phyloP scores from a whole-genome alignment of 2,329 filamentous ascomycete species.

The Emydomyces testavorans region DNA sequence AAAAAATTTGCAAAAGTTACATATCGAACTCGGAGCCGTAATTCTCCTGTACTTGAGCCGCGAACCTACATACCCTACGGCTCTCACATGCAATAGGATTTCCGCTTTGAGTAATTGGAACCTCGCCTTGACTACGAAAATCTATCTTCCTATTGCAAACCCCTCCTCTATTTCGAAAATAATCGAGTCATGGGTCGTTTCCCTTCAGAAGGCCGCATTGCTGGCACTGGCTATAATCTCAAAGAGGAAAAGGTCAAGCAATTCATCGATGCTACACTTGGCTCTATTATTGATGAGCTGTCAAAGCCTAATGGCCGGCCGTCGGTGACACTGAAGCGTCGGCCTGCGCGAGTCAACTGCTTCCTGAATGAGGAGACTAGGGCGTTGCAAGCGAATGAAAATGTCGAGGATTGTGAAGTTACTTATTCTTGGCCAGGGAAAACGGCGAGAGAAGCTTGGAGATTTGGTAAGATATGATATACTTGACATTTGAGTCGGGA shows the following conservation, averaged over 20 bases:
- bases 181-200: neutral
- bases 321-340: slow-evolving; percentile 21
- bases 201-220: neutral
- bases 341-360: slow-evolving; percentile 18
- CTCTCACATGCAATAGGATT: too few relatives aligned
- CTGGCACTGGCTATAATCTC: neutral
- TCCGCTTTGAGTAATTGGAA: too few relatives aligned
- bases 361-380: slow-evolving; percentile 24
- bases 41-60: too few relatives aligned
- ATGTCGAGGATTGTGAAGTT: slow-evolving; percentile 14
- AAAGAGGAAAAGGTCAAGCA: slow-evolving; percentile 19
- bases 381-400: slow-evolving; percentile 20
- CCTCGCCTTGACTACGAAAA: too few relatives aligned
- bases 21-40: too few relatives aligned
- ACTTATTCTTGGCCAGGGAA: slow-evolving; percentile 46
- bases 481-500: too few relatives aligned
- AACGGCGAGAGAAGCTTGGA: slow-evolving; percentile 47
- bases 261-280: slow-evolving; percentile 25
- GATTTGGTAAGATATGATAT: slow-evolving; percentile 38
- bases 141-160: neutral
- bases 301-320: slow-evolving; percentile 21
- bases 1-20: too few relatives aligned
- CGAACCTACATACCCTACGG: too few relatives aligned
- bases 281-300: slow-evolving; percentile 21
- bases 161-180: neutral